phyloP scores from a whole-genome alignment of 108 stramenopile genomes.

The Skeletonema costatum region DNA sequence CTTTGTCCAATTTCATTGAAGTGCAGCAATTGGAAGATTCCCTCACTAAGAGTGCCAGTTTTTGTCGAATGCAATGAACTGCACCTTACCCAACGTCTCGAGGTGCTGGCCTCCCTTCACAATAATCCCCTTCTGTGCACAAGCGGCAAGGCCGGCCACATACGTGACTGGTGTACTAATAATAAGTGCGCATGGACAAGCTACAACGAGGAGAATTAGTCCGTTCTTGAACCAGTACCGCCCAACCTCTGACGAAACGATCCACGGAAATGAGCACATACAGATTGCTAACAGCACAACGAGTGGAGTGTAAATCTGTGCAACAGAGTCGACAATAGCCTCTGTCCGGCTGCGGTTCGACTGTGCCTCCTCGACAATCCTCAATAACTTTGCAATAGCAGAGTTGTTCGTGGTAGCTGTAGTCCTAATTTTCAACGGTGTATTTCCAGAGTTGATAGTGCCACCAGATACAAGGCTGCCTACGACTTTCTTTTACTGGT shows the following conservation, averaged over 20 bases:
- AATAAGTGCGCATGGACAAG: conserved; percentile 85
- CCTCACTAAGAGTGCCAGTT: conserved; percentile 79
- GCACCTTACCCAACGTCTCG: conserved; percentile 66
- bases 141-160: conserved; percentile 85
- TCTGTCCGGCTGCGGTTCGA: conserved; percentile 77
- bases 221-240: conserved; percentile 62
- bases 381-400: conserved; percentile 74
- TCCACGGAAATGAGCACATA: conserved; percentile 81
- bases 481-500: conserved; percentile 65
- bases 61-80: conserved; percentile 74
- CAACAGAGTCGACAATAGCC: conserved; percentile 77
- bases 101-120: conserved; percentile 77
- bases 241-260: conserved; percentile 59
- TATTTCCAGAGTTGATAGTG: conserved; percentile 74
- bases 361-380: conserved; percentile 83
- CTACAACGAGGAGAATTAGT: conserved; percentile 76
- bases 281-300: conserved; percentile 55
- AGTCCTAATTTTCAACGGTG: conserved; percentile 63
- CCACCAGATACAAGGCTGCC: conserved; percentile 68
- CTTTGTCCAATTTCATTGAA: conserved; percentile 39
- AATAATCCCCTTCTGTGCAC: conserved; percentile 80
- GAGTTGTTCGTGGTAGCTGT: conserved; percentile 73
- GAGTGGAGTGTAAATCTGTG: conserved; percentile 72
- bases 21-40: conserved; percentile 64
- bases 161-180: conserved; percentile 85